phyloP scores from a whole-genome alignment of 2,329 filamentous ascomycete species.

The Chrysoporthe austroafricana region DNA sequence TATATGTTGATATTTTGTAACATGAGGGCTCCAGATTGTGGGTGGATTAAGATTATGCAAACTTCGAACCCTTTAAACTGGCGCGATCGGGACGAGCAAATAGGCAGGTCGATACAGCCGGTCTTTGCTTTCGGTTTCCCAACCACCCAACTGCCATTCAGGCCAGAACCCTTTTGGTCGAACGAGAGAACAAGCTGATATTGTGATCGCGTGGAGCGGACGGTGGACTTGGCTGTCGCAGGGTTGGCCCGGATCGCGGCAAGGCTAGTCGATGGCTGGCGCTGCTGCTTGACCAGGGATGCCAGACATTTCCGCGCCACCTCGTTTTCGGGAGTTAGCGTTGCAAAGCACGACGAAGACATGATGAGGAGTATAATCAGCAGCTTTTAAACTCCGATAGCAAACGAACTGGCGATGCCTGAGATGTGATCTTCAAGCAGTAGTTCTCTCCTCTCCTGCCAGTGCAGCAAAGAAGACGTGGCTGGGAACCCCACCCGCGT shows the following conservation, averaged over 20 bases:
- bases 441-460: no score
- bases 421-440: no score
- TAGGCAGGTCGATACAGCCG: background rate
- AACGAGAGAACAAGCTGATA: slow-evolving; percentile 15
- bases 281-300: slow-evolving; percentile 5
- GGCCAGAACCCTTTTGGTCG: background rate
- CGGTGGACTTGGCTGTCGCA: background rate
- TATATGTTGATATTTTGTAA: background rate
- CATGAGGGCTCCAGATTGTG: slow-evolving; percentile 1
- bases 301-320: slow-evolving; percentile 8
- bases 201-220: slow-evolving; percentile 5
- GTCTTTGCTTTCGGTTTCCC: background rate
- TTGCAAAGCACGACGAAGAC: background rate
- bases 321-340: slow-evolving; percentile 17
- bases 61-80: background rate
- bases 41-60: slow-evolving; percentile 10
- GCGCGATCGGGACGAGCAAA: slow-evolving; percentile 4
- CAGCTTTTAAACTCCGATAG: no score
- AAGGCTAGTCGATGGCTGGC: background rate
- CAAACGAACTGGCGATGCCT: background rate
- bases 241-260: background rate
- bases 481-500: no score
- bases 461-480: no score
- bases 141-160: background rate
- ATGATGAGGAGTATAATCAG: background rate